A percentile compares a stretch with the other conserved stretches of the same genome.
Evolutionary conservation across 1,284 basidiomycete genomes (phyloP).

Genomic region (Malassezia restricta): DNA sequence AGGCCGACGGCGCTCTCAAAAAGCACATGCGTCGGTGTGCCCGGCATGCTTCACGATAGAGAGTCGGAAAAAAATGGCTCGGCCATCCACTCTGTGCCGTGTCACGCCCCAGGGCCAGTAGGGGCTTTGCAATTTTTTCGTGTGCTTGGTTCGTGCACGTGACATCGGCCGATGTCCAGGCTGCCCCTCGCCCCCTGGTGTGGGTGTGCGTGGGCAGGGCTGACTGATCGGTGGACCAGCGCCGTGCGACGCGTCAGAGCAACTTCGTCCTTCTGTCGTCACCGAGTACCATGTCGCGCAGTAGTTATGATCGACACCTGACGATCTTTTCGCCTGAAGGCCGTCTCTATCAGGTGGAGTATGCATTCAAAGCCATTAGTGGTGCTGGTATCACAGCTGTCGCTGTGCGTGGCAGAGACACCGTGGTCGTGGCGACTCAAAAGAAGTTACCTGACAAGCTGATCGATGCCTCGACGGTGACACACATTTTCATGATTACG

Average conservation of each 20-base stretch:
- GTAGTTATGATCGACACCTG: conserved; percentile 43
- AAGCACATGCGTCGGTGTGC: conserved; percentile 58
- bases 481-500: conserved; percentile 91
- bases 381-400: conserved; percentile 89
- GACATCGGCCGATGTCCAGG: conserved; percentile 4
- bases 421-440: conserved; percentile 88
- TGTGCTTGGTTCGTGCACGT: neutral
- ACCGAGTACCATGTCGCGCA: conserved; percentile 33
- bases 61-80: neutral
- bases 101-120: neutral
- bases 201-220: neutral
- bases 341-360: conserved; percentile 49
- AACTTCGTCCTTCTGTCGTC: neutral
- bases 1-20: conserved; percentile 93
- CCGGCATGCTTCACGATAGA: conserved; percentile 26
- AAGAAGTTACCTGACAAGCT: conserved; percentile 99
- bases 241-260: conserved; percentile 8
- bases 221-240: neutral
- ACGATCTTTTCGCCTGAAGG: conserved; percentile 46
- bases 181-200: neutral
- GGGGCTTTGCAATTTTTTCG: neutral
- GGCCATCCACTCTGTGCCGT: neutral
- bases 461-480: conserved; percentile 83
- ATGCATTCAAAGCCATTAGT: conserved; percentile 98
- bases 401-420: conserved; percentile 84